These are phyloP conservation scores for Phoma herbarum DNA, from an alignment of 2,329 filamentous ascomycete genomes.

Conservation along the genomic window DNA sequence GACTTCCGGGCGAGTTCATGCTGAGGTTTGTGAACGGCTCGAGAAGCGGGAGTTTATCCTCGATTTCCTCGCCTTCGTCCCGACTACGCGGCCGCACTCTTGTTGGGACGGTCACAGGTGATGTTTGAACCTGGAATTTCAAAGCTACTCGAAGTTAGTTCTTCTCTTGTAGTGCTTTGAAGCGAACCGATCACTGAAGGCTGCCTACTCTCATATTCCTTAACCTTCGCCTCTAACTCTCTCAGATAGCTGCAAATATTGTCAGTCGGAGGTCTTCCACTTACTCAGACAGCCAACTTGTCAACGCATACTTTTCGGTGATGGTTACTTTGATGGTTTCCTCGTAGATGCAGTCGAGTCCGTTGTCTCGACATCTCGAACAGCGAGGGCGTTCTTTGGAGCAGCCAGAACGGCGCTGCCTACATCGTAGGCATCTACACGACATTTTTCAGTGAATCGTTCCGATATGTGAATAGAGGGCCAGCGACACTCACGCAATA, in stretches of 20 bases:
- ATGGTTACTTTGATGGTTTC: constrained; percentile 6
- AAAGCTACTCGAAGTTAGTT: constrained; percentile 1
- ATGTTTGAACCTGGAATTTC: not conserved
- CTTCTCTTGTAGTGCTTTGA: not conserved
- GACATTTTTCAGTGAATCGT: not conserved
- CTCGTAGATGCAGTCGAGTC: constrained; percentile 11
- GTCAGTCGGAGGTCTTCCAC: not conserved
- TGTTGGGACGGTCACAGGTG: not conserved
- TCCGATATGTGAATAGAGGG: not conserved
- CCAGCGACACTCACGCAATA: constrained; percentile 6
- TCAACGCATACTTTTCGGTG: constrained; percentile 5
- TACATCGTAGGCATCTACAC: constrained; percentile 10
- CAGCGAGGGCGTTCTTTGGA: constrained; percentile 13
- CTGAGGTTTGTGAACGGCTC: constrained; percentile 12
- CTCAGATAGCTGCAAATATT: constrained; percentile 3
- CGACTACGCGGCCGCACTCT: not conserved
- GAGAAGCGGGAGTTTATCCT: constrained; percentile 10
- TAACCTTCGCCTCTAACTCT: constrained; percentile 6
- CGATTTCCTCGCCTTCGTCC: constrained; percentile 6
- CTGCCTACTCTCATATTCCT: constrained; percentile 2
- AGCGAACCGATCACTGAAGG: not conserved
- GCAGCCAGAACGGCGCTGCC: constrained; percentile 9
- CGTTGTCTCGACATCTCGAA: constrained; percentile 13
- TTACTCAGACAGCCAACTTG: not conserved
- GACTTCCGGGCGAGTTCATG: constrained; percentile 5